Evolutionary conservation across 495 filamentous ascomycete genomes (phyloP).

Genomic region (Trypethelium eluteriae): DNA sequence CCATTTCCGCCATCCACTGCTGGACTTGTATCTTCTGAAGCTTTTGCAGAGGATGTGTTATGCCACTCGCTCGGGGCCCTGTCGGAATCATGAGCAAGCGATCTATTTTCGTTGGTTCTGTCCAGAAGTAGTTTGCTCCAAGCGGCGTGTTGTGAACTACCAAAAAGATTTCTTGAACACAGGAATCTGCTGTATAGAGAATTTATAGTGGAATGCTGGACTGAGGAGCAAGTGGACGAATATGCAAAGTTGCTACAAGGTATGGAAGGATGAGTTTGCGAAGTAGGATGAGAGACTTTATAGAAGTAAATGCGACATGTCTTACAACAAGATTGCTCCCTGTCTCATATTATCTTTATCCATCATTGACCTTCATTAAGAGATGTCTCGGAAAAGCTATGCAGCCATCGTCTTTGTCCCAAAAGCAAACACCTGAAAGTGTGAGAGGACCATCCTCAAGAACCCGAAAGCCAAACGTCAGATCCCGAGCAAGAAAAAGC

Average conservation of each 20-base stretch:
- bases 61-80: not conserved
- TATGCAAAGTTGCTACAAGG: no score
- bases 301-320: not conserved
- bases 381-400: not conserved
- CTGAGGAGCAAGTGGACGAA: no score
- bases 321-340: not conserved
- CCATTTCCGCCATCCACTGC: not conserved
- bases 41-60: not conserved
- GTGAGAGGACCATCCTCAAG: no score
- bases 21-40: not conserved
- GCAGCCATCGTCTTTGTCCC: not conserved
- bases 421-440: no score
- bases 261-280: no score
- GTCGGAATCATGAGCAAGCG: not conserved
- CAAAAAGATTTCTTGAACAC: no score
- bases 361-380: not conserved
- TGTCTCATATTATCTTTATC: slow-evolving; percentile 4
- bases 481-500: not conserved
- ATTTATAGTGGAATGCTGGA: no score
- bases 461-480: not conserved
- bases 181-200: no score
- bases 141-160: no score
- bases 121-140: no score
- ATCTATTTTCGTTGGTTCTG: not conserved
- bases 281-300: no score